Conservation (phyloP, 352 stramenopile species). For the Pythium plurisporium region DNA sequence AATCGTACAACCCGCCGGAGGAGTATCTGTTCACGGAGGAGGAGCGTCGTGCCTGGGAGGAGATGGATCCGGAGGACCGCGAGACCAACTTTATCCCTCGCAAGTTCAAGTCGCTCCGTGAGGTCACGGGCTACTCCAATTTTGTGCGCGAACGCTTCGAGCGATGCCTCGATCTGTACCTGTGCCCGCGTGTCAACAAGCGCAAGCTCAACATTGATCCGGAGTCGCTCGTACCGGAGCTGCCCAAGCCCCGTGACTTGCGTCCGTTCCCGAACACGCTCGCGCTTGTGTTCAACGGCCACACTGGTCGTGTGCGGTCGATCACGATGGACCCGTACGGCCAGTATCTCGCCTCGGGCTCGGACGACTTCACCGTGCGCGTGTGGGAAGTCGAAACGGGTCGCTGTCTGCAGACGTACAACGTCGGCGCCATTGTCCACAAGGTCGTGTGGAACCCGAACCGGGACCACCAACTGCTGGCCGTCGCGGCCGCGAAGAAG, state of each 20-base stretch:
- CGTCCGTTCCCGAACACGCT: constrained; percentile 97
- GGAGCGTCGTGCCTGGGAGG: constrained; percentile 94
- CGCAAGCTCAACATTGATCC: constrained; percentile 98
- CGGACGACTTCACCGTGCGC: constrained; percentile 93
- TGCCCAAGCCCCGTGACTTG: constrained; percentile 96
- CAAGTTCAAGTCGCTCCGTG: constrained; percentile 96
- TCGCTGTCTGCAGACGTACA: constrained; percentile 90
- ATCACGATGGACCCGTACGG: constrained; percentile 93
- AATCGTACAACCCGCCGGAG: constrained; percentile 98
- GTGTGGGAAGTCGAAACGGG: constrained; percentile 97
- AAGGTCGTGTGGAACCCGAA: constrained; percentile 98
- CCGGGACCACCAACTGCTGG: constrained; percentile 92
- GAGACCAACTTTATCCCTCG: constrained; percentile 97
- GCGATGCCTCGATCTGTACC: constrained; percentile 98
- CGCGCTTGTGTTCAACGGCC: constrained; percentile 83
- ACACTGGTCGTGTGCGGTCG: constrained; percentile 90
- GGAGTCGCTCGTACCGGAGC: constrained; percentile 92
- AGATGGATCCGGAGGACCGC: constrained; percentile 94
- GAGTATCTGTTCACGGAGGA: constrained; percentile 98
- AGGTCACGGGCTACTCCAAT: constrained; percentile 95
- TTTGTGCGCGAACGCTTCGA: constrained; percentile 99
- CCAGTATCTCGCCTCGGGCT: constrained; percentile 96
- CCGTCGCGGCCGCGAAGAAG: constrained; percentile 90
- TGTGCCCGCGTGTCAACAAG: constrained; percentile 95
- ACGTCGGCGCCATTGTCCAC: constrained; percentile 87